phyloP scores from a whole-genome alignment of 1,139 yeast species.

The Kodamaea fungicola region DNA sequence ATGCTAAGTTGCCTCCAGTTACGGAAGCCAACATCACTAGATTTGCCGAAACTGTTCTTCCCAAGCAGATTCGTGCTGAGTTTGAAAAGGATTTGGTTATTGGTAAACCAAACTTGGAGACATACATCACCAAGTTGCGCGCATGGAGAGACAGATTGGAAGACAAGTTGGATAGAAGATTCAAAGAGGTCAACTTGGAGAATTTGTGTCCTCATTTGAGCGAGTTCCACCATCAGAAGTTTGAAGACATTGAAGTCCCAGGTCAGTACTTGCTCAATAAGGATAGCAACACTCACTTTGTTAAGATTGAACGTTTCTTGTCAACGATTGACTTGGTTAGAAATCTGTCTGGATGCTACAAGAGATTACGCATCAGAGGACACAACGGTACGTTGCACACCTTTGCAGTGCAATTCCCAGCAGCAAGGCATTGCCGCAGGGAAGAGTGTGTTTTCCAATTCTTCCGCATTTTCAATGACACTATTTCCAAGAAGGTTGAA shows the following conservation, averaged over 20 bases:
- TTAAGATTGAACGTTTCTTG: slow-evolving; percentile 88
- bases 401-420: slow-evolving; percentile 96
- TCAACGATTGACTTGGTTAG: slow-evolving; percentile 87
- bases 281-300: slow-evolving; percentile 82
- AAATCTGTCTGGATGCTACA: slow-evolving; percentile 90
- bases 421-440: slow-evolving; percentile 94
- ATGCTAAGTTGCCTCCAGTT: slow-evolving; percentile 83
- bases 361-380: slow-evolving; percentile 85
- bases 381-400: slow-evolving; percentile 90
- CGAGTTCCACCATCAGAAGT: slow-evolving; percentile 96
- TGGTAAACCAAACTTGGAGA: slow-evolving; percentile 85
- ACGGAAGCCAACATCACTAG: slow-evolving; percentile 88
- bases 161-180: slow-evolving; percentile 81
- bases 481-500: slow-evolving; percentile 77
- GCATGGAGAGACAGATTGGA: slow-evolving; percentile 93
- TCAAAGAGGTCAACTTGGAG: slow-evolving; percentile 77
- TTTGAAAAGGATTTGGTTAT: slow-evolving; percentile 89
- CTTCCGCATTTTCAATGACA: slow-evolving; percentile 82
- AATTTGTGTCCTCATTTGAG: slow-evolving; percentile 91
- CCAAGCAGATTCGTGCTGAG: slow-evolving; percentile 84
- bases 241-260: slow-evolving; percentile 96
- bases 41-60: slow-evolving; percentile 91
- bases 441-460: slow-evolving; percentile 93
- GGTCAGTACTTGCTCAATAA: slow-evolving; percentile 88
- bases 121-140: slow-evolving; percentile 77